These are phyloP conservation scores for Daldinia vernicosa DNA, from an alignment of 495 filamentous ascomycete species.

Conservation along the genomic window DNA sequence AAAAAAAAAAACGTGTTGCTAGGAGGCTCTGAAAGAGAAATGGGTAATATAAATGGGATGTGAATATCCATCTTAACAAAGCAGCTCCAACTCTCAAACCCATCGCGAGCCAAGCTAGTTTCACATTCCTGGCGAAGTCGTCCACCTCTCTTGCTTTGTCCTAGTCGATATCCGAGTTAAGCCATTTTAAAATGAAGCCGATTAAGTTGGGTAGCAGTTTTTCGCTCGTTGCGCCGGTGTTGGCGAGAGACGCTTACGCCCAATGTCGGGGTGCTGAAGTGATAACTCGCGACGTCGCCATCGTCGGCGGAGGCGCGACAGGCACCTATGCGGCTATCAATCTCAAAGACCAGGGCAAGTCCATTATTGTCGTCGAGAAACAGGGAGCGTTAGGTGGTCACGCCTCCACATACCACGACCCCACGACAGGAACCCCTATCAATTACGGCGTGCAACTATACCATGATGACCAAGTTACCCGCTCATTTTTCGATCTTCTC, in stretches of 20 bases:
- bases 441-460: slow-evolving; percentile 58
- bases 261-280: slow-evolving; percentile 23
- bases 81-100: neutral
- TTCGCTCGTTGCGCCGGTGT: slow-evolving; percentile 9
- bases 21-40: neutral
- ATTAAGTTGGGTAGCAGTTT: slow-evolving; percentile 7
- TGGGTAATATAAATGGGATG: neutral
- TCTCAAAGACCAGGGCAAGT: slow-evolving; percentile 53
- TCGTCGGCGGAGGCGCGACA: slow-evolving; percentile 60
- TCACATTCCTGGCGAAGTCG: neutral
- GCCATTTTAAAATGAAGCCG: slow-evolving; percentile 10
- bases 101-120: slow-evolving; percentile 14
- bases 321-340: slow-evolving; percentile 60
- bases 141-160: neutral
- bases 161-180: slow-evolving; percentile 5
- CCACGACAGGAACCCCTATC: slow-evolving; percentile 50
- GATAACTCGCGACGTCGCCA: slow-evolving; percentile 51
- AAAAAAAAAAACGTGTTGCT: neutral
- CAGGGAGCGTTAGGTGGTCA: slow-evolving; percentile 55
- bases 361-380: slow-evolving; percentile 57
- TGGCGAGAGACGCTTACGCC: slow-evolving; percentile 3
- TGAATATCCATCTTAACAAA: neutral
- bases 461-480: slow-evolving; percentile 46
- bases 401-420: slow-evolving; percentile 54
- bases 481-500: slow-evolving; percentile 50